Conservation (phyloP, 441 rosid species). For the Mallotus japonicus region DNA sequence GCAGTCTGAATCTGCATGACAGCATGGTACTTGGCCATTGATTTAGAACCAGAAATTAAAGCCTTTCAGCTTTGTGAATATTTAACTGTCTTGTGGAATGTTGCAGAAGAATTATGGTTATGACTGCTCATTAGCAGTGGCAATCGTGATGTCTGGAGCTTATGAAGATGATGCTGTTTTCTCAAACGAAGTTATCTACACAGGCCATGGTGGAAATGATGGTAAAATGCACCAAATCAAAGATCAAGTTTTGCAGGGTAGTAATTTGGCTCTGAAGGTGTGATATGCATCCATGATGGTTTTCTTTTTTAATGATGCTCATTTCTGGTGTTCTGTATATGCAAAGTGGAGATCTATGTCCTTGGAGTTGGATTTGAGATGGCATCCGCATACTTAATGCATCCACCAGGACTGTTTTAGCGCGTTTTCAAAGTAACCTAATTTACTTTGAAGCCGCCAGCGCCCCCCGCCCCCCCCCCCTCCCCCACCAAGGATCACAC, state of each 20-base stretch:
- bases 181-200: constrained; percentile 40
- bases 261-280: constrained; percentile 57
- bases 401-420: too few relatives aligned
- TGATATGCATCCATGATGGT: constrained; percentile 17
- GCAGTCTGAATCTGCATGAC: background rate
- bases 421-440: too few relatives aligned
- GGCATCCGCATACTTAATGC: background rate
- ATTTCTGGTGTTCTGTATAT: background rate
- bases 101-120: constrained; percentile 25
- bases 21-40: background rate
- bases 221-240: constrained; percentile 31
- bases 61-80: background rate
- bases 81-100: constrained; percentile 12
- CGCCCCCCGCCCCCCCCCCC: too few relatives aligned
- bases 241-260: constrained; percentile 38
- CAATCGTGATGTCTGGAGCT: constrained; percentile 39
- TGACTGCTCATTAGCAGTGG: constrained; percentile 36
- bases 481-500: too few relatives aligned
- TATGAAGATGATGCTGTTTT: constrained; percentile 38
- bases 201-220: constrained; percentile 42
- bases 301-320: background rate
- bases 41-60: background rate
- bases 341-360: constrained; percentile 5
- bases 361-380: background rate
- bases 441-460: too few relatives aligned